Evolutionary conservation across 306 rosid genomes (phyloP).

Genomic region (Gleditsia sinensis): DNA sequence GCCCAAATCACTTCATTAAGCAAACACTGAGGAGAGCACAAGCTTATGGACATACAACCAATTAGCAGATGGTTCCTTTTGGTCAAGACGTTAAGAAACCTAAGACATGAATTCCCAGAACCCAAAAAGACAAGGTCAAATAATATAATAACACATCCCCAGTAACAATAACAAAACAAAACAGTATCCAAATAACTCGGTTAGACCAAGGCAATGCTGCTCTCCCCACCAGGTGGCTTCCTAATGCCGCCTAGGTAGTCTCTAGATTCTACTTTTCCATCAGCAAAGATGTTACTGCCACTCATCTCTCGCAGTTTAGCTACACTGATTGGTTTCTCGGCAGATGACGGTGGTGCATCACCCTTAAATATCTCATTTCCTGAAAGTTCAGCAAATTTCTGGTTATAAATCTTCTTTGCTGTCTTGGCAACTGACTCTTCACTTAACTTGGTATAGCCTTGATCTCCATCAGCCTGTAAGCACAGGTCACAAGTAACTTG

Average conservation of each 20-base stretch:
- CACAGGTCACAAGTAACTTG: slow-evolving; percentile 27
- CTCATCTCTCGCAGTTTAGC: slow-evolving; percentile 94
- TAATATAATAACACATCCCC: slow-evolving; percentile 66
- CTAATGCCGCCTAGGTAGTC: slow-evolving; percentile 94
- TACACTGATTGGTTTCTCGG: slow-evolving; percentile 75
- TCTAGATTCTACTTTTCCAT: slow-evolving; percentile 88
- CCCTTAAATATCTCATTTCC: slow-evolving; percentile 92
- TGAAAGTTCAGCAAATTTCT: slow-evolving; percentile 79
- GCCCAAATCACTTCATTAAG: slow-evolving; percentile 64
- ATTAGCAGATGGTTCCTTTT: slow-evolving; percentile 68
- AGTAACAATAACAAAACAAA: slow-evolving; percentile 58
- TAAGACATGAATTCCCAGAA: slow-evolving; percentile 62
- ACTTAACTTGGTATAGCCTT: slow-evolving; percentile 33
- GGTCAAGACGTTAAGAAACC: slow-evolving; percentile 59
- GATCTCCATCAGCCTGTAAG: slow-evolving; percentile 55
- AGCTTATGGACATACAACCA: slow-evolving; percentile 79
- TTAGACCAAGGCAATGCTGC: slow-evolving; percentile 97
- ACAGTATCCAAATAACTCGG: slow-evolving; percentile 47
- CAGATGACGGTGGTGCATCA: slow-evolving; percentile 66
- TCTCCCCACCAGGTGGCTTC: slow-evolving; percentile 99
- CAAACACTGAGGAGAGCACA: slow-evolving; percentile 48
- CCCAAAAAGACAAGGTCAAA: slow-evolving; percentile 71
- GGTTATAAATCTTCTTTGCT: slow-evolving; percentile 79
- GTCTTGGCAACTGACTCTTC: slow-evolving; percentile 70
- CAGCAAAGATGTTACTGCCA: slow-evolving; percentile 95